These are phyloP conservation scores for Vaccinium macrocarpon DNA, from an alignment of 148 eudicot genomes.

Conservation along the genomic window DNA sequence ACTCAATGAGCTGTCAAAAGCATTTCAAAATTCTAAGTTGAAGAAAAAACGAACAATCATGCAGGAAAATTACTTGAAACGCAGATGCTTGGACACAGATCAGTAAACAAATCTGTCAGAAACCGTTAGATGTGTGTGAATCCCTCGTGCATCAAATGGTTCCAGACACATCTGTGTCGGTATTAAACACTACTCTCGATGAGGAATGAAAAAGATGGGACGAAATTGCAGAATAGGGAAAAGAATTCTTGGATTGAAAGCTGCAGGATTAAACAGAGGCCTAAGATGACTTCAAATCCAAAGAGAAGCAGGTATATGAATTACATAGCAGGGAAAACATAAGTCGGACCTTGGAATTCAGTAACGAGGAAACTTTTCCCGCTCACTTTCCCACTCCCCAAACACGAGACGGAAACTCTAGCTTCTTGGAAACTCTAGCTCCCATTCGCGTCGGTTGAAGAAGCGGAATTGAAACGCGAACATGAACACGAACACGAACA, in stretches of 20 bases:
- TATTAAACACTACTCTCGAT: background rate
- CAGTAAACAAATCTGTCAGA: background rate
- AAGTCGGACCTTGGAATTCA: constrained; percentile 13
- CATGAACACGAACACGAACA: background rate
- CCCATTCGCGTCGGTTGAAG: background rate
- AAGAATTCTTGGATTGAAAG: background rate
- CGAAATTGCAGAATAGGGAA: background rate
- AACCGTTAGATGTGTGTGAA: background rate
- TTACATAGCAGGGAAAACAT: background rate
- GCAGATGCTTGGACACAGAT: background rate
- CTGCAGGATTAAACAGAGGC: background rate
- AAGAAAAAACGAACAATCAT: background rate
- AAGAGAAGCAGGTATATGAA: background rate
- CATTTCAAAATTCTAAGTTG: background rate
- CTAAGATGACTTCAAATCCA: constrained; percentile 1
- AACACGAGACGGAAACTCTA: background rate
- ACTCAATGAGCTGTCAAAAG: constrained; percentile 16
- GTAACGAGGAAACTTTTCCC: background rate
- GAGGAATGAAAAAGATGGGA: background rate
- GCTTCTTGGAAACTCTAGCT: background rate
- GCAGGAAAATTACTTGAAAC: background rate
- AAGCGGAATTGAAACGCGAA: background rate
- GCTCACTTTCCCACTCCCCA: constrained; percentile 17
- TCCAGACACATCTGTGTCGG: background rate
- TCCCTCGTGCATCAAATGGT: background rate